Base-by-base conservation (phyloP, 306 rosid genomes). In the Potentilla sterilis region DNA sequence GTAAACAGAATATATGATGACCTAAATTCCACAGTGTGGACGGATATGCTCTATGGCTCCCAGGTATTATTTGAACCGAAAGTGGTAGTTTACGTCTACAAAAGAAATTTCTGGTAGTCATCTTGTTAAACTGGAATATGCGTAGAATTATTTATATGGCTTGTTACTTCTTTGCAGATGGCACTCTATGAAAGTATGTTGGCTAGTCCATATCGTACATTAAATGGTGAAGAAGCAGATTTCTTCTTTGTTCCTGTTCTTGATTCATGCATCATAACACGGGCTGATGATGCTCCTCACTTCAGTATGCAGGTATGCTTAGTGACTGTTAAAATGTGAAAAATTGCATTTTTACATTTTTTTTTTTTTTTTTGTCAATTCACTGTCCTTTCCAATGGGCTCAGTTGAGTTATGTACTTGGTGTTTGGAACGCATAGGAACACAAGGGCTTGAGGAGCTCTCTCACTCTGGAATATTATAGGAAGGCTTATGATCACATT, bases 241-340 rank as follows among this genome's bases (percentile, higher is more conserved):
- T 95, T 84, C 86, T 95, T 88, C 92, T 95, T 89, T 77, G 97
- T 90, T 81, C 99, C 99, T 48, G 96, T 89, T 82, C 97, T 95
- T 76, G 99, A 95, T 90, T 83, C 96, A 52, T 95, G 99, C 83
- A 86, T 95, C 81, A 95, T 95, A 77, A 88, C 91, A 79, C 99
- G 97, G 10, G 97, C 97, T 19, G 92, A 82, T 75, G 97, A 95
- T 83, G 96, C 99, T 78, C 99, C 99, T 78, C 97, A 92, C 86
- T 82, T 95, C 84, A 95, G 88, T 74, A 8, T 85, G 87, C 37
- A 76, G 97, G 99, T 92, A 88, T 51, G 59, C 71, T 79, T 77
- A 10, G 40, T n/a, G 61, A 64, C 37, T 62, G 35, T 75, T 70
- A 28, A 24, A 21, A 16, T 44, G 18, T 28, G 37, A 41, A 34